Evolutionary conservation across 2,329 filamentous ascomycete genomes (phyloP), one percentile per base, ranked within the genome.

Genomic region (Phoma sp.): DNA sequence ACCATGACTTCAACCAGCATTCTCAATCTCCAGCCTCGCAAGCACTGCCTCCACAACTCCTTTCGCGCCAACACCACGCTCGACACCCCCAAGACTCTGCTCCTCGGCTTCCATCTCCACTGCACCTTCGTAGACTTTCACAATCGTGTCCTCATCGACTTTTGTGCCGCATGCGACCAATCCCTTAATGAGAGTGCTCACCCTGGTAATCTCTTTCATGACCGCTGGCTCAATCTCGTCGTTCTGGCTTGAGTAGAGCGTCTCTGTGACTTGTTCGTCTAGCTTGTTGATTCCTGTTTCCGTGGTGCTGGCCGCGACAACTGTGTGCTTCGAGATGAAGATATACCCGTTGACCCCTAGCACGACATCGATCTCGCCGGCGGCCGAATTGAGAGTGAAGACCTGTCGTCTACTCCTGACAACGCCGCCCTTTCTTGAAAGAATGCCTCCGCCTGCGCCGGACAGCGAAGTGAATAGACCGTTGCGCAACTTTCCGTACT

Each of bases 271-370:
- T 64, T 82, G 87, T 78, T 99, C 95, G 74, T 98, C 95, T 74
- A 97, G 84, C 62, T 90, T 85, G 48, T 92, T 96, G 68, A 97
- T 91, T 2, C 83, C 82, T 9, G 80, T 86, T 71, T 80, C 82
- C 50, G 79, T 79, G 13, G 77, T 78, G n/a, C 80, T 78, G 38
- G 83, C 76, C 2, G 68, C 75, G 3, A 83, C 84, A 63, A 90
- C 87, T 7, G 89, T 79, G 67, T 96, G 92, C 78, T 91, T 93
- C 76, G 88, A 88, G 70, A 98, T 93, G 90, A 92, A 99, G 55
- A 98, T 92, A 73, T 96, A 98, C 1, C 95, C 95, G 69, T 99
- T 99, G 35, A 99, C 95, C 2, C 95, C 95, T 1, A 99, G 81
- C 47, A 96, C 84, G 7, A 98, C 86, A 71, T 97, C 91, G 25